A percentile compares a stretch with the other conserved stretches of the same genome.
Conservation (phyloP, 345 rosid species). For the Pistacia vera region DNA sequence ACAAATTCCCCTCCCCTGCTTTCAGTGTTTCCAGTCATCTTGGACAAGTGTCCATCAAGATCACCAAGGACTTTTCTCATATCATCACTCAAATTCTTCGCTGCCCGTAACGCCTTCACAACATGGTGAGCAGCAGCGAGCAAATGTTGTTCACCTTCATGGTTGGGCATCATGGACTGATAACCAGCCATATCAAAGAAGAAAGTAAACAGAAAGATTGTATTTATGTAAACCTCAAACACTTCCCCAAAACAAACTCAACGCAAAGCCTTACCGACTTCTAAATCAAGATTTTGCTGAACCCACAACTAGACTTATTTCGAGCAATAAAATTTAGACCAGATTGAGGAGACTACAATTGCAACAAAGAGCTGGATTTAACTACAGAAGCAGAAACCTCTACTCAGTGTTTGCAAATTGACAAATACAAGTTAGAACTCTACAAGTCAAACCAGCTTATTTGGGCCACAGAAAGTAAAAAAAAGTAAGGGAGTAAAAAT, state of each 20-base stretch:
- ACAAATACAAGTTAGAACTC: background rate
- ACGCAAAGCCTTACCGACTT: background rate
- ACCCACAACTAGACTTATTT: background rate
- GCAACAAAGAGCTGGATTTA: background rate
- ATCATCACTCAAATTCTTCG: conserved; percentile 50
- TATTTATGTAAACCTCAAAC: background rate
- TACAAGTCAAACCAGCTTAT: background rate
- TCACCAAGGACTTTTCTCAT: conserved; percentile 45
- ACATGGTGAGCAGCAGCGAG: conserved; percentile 62
- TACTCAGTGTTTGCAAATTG: background rate
- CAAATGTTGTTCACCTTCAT: conserved; percentile 66
- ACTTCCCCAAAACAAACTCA: background rate
- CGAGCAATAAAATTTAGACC: background rate
- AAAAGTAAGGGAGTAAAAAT: background rate
- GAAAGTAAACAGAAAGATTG: conserved; percentile 3
- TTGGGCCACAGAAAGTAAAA: background rate
- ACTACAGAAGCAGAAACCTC: background rate
- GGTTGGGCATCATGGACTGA: conserved; percentile 26
- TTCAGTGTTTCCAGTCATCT: conserved; percentile 32
- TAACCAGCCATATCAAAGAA: conserved; percentile 29
- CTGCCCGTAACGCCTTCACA: conserved; percentile 56
- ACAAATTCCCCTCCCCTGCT: conserved; percentile 31
- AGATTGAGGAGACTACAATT: background rate
- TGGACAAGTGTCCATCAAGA: conserved; percentile 54
- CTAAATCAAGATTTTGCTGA: background rate